These are phyloP conservation scores for Wickerhamomyces kurtzmanii DNA, from an alignment of 805 yeast genomes.

Conservation along the genomic window DNA sequence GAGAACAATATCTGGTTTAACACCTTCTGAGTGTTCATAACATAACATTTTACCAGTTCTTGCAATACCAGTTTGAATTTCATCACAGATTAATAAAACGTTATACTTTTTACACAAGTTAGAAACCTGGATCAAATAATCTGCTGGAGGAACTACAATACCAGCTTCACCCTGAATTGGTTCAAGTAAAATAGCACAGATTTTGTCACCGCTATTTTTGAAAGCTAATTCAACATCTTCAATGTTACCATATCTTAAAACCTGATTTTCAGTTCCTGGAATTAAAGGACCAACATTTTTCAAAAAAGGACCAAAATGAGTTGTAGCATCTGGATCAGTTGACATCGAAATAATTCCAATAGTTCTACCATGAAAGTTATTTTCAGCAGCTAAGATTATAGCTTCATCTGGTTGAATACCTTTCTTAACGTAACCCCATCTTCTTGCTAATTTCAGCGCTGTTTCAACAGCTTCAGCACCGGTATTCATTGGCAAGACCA, in stretches of 20 bases:
- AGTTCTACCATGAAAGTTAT: conserved; percentile 96
- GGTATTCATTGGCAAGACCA: conserved; percentile 95
- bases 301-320: conserved; percentile 84
- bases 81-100: conserved; percentile 87
- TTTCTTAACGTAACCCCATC: conserved; percentile 92
- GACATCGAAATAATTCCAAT: conserved; percentile 93
- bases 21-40: conserved; percentile 69
- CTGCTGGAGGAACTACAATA: conserved; percentile 85
- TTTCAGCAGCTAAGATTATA: conserved; percentile 74
- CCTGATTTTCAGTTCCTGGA: conserved; percentile 59
- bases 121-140: conserved; percentile 65
- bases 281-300: conserved; percentile 74
- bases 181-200: conserved; percentile 87
- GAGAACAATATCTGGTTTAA: conserved; percentile 82
- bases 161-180: conserved; percentile 99
- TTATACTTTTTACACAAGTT: conserved; percentile 74
- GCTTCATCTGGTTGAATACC: conserved; percentile 80
- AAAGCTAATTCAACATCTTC: conserved; percentile 84
- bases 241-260: conserved; percentile 70
- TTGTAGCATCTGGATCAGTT: conserved; percentile 88
- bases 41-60: conserved; percentile 94
- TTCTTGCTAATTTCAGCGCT: conserved; percentile 86
- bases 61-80: conserved; percentile 95
- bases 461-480: conserved; percentile 99
- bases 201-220: conserved; percentile 71